Conservation (phyloP, 371 early-diverging fungal species). For the Dentiscutata heterogama region DNA sequence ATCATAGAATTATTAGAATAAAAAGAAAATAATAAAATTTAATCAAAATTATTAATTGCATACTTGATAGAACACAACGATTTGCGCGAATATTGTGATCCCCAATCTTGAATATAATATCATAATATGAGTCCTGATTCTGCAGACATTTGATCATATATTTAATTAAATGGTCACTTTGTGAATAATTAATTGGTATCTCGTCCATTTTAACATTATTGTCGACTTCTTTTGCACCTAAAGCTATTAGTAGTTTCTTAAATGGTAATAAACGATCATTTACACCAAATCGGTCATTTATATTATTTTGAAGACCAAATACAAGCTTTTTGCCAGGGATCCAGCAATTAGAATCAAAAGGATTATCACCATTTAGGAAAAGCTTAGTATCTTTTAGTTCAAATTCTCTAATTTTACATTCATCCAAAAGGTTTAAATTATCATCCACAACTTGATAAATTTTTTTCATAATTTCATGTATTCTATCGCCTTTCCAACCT, state of each 20-base stretch:
- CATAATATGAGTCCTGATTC: neutral
- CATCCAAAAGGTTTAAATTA: no score
- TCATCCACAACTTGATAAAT: no score
- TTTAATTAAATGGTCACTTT: neutral
- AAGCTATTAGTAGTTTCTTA: neutral
- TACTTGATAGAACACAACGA: slow-evolving; percentile 27
- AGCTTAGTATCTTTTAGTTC: neutral
- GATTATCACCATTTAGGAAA: slow-evolving; percentile 24
- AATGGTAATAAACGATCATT: neutral
- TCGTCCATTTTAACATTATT: neutral
- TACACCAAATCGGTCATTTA: neutral
- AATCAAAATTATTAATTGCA: neutral
- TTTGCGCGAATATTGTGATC: neutral
- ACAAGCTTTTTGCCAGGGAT: neutral
- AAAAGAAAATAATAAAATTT: no score
- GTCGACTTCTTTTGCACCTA: neutral
- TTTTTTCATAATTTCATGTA: no score
- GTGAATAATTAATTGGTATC: neutral
- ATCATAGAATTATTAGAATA: no score
- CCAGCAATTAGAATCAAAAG: neutral
- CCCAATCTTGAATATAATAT: neutral
- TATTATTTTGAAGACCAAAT: neutral
- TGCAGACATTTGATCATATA: neutral
- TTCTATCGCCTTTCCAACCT: no score
- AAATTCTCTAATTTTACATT: no score